Evolutionary conservation across 129 eudicot genomes (phyloP), one percentile per base, ranked within the genome.

Genomic region (Helianthus annuus): DNA sequence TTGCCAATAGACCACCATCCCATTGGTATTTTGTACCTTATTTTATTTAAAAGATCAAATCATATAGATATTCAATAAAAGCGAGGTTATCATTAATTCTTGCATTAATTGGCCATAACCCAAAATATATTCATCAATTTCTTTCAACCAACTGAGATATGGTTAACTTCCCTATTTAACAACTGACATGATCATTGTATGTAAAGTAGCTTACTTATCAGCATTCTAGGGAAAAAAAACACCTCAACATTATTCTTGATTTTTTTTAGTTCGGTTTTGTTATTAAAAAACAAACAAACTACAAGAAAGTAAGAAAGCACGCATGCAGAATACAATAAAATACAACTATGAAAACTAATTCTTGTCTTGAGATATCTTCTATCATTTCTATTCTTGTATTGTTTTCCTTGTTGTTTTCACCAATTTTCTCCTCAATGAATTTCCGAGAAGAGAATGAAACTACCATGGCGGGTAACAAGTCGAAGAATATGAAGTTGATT

Each of bases 401-500:
- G 63, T 74, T 75, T 74, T 73, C 87, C n/a, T 46, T 75, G 49
- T 67, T 67, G 34, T 76, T 85, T 81, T 81, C 66, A 36, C 82
- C 85, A 0, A 90, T 69, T 64, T 72, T 49, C 5, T 72, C 80
- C 4, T 29, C 27, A 7, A 5, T 14, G 4, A 19, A 9, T 61
- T 56, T 64, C 0, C 64, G 4, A 9, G 53, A 46, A 19, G 51
- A 48, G 51, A 71, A 75, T 39, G 66, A 58, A 29, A 75, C 66
- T 49, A 68, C 75, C 36, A 64, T 42, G 4, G 71, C 78, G 1
- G 49, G 34, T 0, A 46, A 76, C 40, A 83, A 86, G 58, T 55
- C 74, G 6, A 84, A 83, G 73, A 85, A 76, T 81, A 60, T 86
- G 82, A 92, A 81, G 78, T 64, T 76, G 48, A 80, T 85, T 38